Percentiles rank a stretch among this genome's conserved stretches.
These are phyloP conservation scores for Cicer arietinum DNA, from an alignment of 306 rosid species.

Conservation along the genomic window DNA sequence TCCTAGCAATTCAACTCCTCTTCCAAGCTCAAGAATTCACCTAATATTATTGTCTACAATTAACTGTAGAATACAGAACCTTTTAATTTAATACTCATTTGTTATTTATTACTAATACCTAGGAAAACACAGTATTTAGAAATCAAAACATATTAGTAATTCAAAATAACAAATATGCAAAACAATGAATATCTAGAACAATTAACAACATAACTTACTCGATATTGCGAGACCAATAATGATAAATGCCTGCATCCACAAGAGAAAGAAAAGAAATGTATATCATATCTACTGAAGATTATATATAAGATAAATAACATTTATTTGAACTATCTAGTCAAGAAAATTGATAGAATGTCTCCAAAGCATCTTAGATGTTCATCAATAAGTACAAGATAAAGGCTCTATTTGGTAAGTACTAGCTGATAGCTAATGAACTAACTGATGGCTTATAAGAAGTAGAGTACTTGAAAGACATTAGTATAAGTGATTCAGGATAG, in stretches of 20 bases:
- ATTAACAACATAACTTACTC: conserved; percentile 55
- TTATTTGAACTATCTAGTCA: not conserved
- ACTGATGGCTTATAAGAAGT: not conserved
- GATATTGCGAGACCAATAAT: conserved; percentile 69
- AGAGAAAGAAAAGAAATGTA: conserved; percentile 42
- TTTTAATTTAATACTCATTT: not conserved
- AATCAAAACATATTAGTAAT: not conserved
- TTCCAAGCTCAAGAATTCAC: too few relatives aligned
- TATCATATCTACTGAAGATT: conserved; percentile 16
- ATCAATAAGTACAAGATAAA: not conserved
- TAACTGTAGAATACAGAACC: not conserved
- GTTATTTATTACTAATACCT: not conserved
- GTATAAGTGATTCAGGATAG: conserved; percentile 31
- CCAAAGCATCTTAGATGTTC: conserved; percentile 36
- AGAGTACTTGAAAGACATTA: conserved; percentile 18
- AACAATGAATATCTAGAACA: not conserved
- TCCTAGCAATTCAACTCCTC: too few relatives aligned
- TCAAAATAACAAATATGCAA: not conserved
- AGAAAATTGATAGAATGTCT: conserved; percentile 30
- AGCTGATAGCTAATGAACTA: too few relatives aligned
- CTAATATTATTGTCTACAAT: too few relatives aligned
- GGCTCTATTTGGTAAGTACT: too few relatives aligned
- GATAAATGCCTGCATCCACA: conserved; percentile 79
- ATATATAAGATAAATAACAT: not conserved
- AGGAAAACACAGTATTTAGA: not conserved